Evolutionary conservation across 148 eudicot species (phyloP).

Genomic region (Cornus florida): DNA sequence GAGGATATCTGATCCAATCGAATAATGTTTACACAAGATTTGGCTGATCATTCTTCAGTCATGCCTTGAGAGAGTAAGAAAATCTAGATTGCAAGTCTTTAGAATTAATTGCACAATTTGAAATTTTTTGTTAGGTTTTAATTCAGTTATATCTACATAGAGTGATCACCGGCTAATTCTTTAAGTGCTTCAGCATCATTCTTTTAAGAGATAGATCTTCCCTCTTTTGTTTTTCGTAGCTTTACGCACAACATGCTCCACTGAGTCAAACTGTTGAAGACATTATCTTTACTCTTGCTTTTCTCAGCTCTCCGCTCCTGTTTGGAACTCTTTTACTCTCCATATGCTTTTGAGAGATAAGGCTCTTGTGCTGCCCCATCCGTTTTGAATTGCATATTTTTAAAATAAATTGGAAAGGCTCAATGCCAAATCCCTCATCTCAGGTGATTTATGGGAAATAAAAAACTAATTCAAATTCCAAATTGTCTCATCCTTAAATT

Average conservation of each 20-base stretch:
- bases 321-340: neutral
- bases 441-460: neutral
- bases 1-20: neutral
- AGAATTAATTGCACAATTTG: neutral
- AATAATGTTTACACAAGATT: too few species aligned
- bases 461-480: neutral
- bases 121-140: neutral
- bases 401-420: neutral
- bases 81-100: too few species aligned
- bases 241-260: neutral
- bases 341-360: neutral
- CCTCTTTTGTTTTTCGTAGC: neutral
- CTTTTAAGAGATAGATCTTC: neutral
- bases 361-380: neutral
- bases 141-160: neutral
- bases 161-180: conserved; percentile 3
- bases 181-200: too few species aligned
- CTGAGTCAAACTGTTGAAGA: too few species aligned
- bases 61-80: too few species aligned
- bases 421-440: neutral
- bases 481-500: neutral
- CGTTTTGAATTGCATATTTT: neutral
- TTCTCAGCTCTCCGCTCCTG: neutral
- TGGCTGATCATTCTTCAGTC: too few species aligned
- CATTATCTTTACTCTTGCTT: neutral